A percentile compares a stretch with the other conserved stretches of the same genome.
Conservation (phyloP, 805 yeast species). For the Monosporozyma servazzii region DNA sequence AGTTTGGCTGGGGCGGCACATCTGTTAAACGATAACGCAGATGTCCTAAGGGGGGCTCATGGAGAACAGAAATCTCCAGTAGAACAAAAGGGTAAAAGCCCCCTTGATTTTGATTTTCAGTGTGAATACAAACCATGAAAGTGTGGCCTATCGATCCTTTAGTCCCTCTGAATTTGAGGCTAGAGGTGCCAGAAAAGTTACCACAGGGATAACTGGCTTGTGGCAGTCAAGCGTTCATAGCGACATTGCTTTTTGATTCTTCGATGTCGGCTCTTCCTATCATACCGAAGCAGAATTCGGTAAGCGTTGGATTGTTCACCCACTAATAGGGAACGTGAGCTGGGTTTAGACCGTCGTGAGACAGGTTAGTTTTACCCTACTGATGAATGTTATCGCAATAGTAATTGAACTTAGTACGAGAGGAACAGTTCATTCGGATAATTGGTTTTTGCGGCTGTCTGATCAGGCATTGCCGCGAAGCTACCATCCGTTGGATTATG, state of each 20-base stretch:
- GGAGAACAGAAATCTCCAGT: slow-evolving; percentile 41
- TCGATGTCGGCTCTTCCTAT: slow-evolving; percentile 44
- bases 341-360: slow-evolving; percentile 38
- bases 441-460: slow-evolving; percentile 40
- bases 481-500: slow-evolving; percentile 34
- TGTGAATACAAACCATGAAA: slow-evolving; percentile 40
- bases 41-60: slow-evolving; percentile 38
- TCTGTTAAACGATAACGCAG: slow-evolving; percentile 41
- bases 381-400: slow-evolving; percentile 33
- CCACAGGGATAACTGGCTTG: slow-evolving; percentile 39
- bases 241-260: slow-evolving; percentile 41
- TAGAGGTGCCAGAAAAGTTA: slow-evolving; percentile 39
- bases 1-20: slow-evolving; percentile 42
- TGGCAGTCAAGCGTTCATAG: slow-evolving; percentile 42
- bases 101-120: slow-evolving; percentile 40
- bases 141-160: slow-evolving; percentile 44
- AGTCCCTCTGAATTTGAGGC: slow-evolving; percentile 38
- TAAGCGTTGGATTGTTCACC: slow-evolving; percentile 40
- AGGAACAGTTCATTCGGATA: slow-evolving; percentile 41
- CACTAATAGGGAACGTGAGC: slow-evolving; percentile 40
- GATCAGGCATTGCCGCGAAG: slow-evolving; percentile 41
- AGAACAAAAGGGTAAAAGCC: slow-evolving; percentile 40
- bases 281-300: slow-evolving; percentile 43
- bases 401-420: slow-evolving; percentile 39
- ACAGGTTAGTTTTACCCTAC: slow-evolving; percentile 39